Evolutionary conservation across 2,329 filamentous ascomycete species (phyloP), one percentile per base, ranked within the genome.

Genomic region (Phialophora verrucosa): DNA sequence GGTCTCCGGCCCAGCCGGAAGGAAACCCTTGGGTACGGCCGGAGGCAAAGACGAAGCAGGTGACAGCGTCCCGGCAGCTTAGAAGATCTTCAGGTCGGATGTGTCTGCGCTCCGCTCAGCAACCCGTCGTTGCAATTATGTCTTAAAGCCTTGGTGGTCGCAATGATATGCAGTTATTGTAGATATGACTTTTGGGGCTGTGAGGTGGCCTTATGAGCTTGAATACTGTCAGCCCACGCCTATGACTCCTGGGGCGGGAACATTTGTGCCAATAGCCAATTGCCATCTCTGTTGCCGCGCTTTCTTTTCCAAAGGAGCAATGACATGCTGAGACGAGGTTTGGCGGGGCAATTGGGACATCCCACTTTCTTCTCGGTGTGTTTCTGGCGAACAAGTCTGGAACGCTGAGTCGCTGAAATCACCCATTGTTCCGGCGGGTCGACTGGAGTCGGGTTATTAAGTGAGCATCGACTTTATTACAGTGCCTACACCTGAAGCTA

Each of bases 341-440:
- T 61, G 44, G 63, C 63, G 63, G 63, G 63, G 63, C 63, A 65
- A 57, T 56, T 61, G 57, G 27, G 53, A 56, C 63, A 65, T 65
- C 63, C 63, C 63, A 65, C 63, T 35, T 64, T 59, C 56, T 59
- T 38, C 31, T 53, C 44, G 54, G 29, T 58, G 53, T 32, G 50
- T 35, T n/a, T 55, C 29, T 55, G 29, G 53, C 53, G 53, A 55
- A 35, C 53, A 11, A 35, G 17, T 23, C 17, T 25, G 3, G 49
- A 25, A 38, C 23, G 29, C 54, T 38, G 54, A 56, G 38, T 44
- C 38, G 38, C 38, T 44, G 17, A 44, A 35, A 11, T 44, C 14
- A n/a, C 17, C 49, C 49, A 27, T 29, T 29, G 11, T 25, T 53
- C 49, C 27, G 49, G 49, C 23, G 11, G 53, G 32, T 51, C 10